phyloP scores from a whole-genome alignment of 192 early-diverging fungal species.

The Linnemannia elongata region DNA sequence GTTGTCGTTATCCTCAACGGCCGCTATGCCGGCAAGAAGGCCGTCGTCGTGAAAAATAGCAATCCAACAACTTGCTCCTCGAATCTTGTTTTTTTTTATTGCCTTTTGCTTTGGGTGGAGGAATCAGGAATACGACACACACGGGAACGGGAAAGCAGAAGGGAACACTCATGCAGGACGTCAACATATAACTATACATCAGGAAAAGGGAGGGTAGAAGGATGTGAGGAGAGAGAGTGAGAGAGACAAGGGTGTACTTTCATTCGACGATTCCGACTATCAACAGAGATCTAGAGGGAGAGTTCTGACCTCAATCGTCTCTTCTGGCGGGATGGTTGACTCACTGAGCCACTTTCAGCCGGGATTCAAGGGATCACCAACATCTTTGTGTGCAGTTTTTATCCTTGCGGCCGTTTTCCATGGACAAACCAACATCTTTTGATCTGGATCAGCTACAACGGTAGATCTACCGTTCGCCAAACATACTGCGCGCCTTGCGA shows the following conservation, averaged over 20 bases:
- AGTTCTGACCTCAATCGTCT: background rate
- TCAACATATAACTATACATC: too few relatives aligned
- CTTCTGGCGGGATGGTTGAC: background rate
- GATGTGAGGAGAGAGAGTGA: background rate
- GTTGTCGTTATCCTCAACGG: constrained; percentile 98
- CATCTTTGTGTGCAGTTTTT: background rate
- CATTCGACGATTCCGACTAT: background rate
- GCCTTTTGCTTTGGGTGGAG: background rate
- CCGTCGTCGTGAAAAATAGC: constrained; percentile 93
- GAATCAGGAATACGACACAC: background rate
- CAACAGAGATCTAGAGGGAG: background rate
- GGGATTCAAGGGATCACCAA: constrained; percentile 6
- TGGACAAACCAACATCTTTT: constrained; percentile 19
- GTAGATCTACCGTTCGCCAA: constrained; percentile 70
- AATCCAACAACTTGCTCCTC: constrained; percentile 43
- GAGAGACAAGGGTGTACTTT: background rate
- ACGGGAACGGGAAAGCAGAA: background rate
- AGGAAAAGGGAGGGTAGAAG: too few relatives aligned
- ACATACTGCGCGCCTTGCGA: too few relatives aligned
- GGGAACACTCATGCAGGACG: too few relatives aligned
- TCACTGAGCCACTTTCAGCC: background rate
- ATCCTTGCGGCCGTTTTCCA: background rate
- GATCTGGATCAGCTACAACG: background rate
- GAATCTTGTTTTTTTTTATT: background rate
- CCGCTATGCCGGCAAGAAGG: constrained; percentile 99